phyloP scores from a whole-genome alignment of 176 grass and related monocot species.

The Musa schizocarpa region DNA sequence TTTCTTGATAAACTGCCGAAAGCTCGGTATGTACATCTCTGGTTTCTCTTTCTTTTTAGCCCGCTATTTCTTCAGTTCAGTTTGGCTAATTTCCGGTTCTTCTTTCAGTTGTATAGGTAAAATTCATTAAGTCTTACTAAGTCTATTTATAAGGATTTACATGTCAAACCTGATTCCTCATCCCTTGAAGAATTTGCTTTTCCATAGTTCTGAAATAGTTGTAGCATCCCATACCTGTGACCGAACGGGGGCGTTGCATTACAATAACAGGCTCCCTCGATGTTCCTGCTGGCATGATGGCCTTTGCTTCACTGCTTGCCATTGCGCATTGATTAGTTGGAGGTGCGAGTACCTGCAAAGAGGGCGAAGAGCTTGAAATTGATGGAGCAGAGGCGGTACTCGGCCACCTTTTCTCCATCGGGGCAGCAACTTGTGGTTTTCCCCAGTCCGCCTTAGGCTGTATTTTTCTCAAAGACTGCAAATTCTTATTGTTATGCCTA shows the following conservation, averaged over 20 bases:
- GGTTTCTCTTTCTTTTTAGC: not conserved
- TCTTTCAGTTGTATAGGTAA: no score
- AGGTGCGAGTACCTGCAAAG: conserved; percentile 44
- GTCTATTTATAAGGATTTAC: no score
- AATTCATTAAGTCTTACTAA: no score
- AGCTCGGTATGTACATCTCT: conserved; percentile 48
- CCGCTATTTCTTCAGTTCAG: not conserved
- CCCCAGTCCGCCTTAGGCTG: conserved; percentile 39
- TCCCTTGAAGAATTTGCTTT: no score
- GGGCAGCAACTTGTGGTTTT: conserved; percentile 42
- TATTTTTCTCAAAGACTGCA: conserved; percentile 38
- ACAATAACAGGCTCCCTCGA: conserved; percentile 66
- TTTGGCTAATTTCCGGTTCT: no score
- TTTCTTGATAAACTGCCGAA: conserved; percentile 72
- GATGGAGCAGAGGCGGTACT: conserved; percentile 37
- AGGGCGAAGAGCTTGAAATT: conserved; percentile 49
- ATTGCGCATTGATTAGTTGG: conserved; percentile 44
- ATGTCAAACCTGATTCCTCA: no score
- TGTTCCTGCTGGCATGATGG: conserved; percentile 34
- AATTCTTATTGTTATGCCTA: conserved; percentile 30
- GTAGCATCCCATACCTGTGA: conserved; percentile 7
- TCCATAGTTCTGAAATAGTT: no score
- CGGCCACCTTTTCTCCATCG: conserved; percentile 56
- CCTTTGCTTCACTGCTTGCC: conserved; percentile 39
- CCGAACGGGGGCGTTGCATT: conserved; percentile 75